Base-by-base conservation (phyloP, 164 flowering plant species). In the Echeveria elegans region DNA sequence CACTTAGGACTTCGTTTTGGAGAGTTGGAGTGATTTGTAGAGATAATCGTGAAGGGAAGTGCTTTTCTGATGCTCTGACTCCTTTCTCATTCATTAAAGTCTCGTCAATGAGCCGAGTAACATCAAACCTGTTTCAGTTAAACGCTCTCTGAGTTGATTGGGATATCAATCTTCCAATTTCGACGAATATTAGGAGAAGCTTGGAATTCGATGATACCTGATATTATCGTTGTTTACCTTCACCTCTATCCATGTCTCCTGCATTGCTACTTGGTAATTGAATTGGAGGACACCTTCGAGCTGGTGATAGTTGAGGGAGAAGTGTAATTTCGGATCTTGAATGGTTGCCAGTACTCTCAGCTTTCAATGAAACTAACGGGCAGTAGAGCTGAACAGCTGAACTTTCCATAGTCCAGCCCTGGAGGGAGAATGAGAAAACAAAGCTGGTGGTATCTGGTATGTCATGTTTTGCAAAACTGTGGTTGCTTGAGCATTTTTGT, bases 41-140 rank as follows among this genome's bases (percentile, higher is more conserved):
- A 6, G 89, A 82, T 58, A 93, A 81, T 29, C 90, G 72, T 14
- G 98, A 90, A 2, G 94, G 98, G 79, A 93, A 93, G 74, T 90
- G 94, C 70, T 90, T 93, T 64, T 93, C 98, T 0, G 77, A 72
- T 48, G 76, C 34, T 8, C 98, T 97, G 4, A 71, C 82, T 59
- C 97, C 98, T 72, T 81, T 72, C 63, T 84, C 82, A 0, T 48
- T 70, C 85, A 88, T 74, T 4, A 87, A 83, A 31, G 71, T 72
- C 48, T 87, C 88, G 0, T 73, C 78, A 41, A 89, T 77, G 18
- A 93, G 82, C 11, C 79, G 80, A 53, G 80, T 47, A 10, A 93
- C 78, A 34, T 93, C 96, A 66, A 83, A 84, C 80, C 97, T 89
- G 64, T 50, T 28, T 28, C 38, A n/a, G 61, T 59, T 36, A 21